Percentiles rank a stretch among this genome's conserved stretches.
These are phyloP conservation scores for Phtheirospermum japonicum DNA, from an alignment of 257 asterid species.

Conservation along the genomic window DNA sequence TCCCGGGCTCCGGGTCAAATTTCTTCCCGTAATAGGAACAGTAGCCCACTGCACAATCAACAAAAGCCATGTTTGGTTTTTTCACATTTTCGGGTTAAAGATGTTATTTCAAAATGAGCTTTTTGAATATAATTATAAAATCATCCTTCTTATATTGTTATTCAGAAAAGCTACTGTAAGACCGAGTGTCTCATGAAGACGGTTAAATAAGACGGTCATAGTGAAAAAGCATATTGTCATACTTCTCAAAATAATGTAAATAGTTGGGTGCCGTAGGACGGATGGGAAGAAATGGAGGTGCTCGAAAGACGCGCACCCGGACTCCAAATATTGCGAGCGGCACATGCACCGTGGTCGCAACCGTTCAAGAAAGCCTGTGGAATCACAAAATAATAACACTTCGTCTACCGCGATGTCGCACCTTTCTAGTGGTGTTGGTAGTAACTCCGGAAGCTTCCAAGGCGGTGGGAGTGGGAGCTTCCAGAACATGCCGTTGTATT, in stretches of 20 bases:
- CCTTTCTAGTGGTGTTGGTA: conserved; percentile 46
- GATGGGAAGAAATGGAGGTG: conserved; percentile 99
- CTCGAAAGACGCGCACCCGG: conserved; percentile 92
- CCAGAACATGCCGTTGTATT: conserved; percentile 58
- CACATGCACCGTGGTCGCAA: conserved; percentile 99
- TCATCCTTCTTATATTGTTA: not conserved
- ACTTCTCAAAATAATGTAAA: too few species aligned
- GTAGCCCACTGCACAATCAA: conserved; percentile 1
- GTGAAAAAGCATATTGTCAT: too few species aligned
- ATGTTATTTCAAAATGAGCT: too few species aligned
- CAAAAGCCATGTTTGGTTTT: too few species aligned
- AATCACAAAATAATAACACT: conserved; percentile 26
- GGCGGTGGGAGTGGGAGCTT: conserved; percentile 57
- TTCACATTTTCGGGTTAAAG: too few species aligned
- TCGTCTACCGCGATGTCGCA: conserved; percentile 50
- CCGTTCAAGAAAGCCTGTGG: conserved; percentile 99
- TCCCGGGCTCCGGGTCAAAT: conserved; percentile 94
- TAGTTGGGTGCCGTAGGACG: conserved; percentile 97
- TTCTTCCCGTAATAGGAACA: conserved; percentile 56
- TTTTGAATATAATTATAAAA: not conserved
- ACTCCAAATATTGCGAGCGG: conserved; percentile 99
- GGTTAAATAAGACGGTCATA: too few species aligned
- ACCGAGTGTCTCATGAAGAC: too few species aligned
- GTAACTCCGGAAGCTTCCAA: conserved; percentile 52
- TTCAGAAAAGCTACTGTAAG: too few species aligned